These are phyloP conservation scores for Solanum arcanum DNA, from an alignment of 257 asterid genomes.

Conservation along the genomic window DNA sequence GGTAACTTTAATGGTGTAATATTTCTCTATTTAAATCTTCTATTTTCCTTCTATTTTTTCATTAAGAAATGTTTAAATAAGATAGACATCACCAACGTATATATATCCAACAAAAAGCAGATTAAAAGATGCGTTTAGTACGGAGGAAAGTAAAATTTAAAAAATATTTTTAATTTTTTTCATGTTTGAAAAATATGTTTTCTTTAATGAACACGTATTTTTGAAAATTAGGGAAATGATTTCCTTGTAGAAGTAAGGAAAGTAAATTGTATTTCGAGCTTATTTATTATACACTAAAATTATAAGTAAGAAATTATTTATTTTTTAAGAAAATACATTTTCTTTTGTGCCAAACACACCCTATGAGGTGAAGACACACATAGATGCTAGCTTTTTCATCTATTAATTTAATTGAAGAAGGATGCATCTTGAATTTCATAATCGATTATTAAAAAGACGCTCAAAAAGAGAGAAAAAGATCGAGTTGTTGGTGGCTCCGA, in stretches of 20 bases:
- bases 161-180: no score
- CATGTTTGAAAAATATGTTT: not conserved
- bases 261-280: not conserved
- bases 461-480: no score
- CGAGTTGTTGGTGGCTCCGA: no score
- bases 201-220: no score
- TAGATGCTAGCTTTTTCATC: no score
- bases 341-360: not conserved
- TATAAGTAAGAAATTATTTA: no score
- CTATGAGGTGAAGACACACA: not conserved
- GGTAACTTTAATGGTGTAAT: not conserved
- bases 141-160: no score
- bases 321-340: no score
- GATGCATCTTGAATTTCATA: no score
- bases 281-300: no score
- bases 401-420: no score
- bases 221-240: not conserved
- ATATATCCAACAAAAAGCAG: not conserved
- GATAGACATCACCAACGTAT: not conserved
- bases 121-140: not conserved
- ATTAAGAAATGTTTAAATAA: not conserved
- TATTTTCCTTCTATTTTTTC: not conserved
- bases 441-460: no score
- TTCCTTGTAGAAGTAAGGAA: not conserved
- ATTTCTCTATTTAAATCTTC: not conserved